Conservation (phyloP, 2,329 filamentous ascomycete genomes). For the Blastomyces parvus region DNA sequence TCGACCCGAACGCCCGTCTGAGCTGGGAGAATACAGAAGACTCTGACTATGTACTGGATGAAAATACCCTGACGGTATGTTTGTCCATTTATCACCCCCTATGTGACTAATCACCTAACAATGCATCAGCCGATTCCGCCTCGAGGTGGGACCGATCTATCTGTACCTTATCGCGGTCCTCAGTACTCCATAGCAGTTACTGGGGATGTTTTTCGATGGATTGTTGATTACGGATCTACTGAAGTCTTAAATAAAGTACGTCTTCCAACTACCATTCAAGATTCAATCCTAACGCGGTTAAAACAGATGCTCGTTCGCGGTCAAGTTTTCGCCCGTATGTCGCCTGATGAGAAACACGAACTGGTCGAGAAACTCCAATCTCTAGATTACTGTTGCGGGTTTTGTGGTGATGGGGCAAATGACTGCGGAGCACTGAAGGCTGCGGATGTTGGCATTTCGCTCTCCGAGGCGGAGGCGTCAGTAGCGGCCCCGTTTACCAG, state of each 20-base stretch:
- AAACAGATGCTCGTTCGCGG: conserved; percentile 75
- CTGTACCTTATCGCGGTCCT: conserved; percentile 72
- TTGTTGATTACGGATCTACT: conserved; percentile 81
- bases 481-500: conserved; percentile 98
- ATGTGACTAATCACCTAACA: not conserved
- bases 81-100: not conserved
- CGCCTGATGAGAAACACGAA: conserved; percentile 96
- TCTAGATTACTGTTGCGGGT: conserved; percentile 89
- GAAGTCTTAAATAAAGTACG: conserved; percentile 61
- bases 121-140: conserved; percentile 56
- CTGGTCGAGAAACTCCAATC: conserved; percentile 94
- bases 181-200: conserved; percentile 85
- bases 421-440: conserved; percentile 96
- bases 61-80: conserved; percentile 44
- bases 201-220: conserved; percentile 93
- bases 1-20: conserved; percentile 63
- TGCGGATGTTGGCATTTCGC: conserved; percentile 91
- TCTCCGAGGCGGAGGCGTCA: conserved; percentile 94
- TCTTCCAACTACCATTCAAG: conserved; percentile 12
- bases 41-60: conserved; percentile 64
- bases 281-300: conserved; percentile 12
- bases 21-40: conserved; percentile 96
- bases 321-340: conserved; percentile 96
- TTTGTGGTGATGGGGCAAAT: conserved; percentile 95
- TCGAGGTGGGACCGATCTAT: conserved; percentile 64